A percentile compares a stretch with the other conserved stretches of the same genome.
phyloP scores from a whole-genome alignment of 257 asterid species.

The Galeopsis tetrahit region DNA sequence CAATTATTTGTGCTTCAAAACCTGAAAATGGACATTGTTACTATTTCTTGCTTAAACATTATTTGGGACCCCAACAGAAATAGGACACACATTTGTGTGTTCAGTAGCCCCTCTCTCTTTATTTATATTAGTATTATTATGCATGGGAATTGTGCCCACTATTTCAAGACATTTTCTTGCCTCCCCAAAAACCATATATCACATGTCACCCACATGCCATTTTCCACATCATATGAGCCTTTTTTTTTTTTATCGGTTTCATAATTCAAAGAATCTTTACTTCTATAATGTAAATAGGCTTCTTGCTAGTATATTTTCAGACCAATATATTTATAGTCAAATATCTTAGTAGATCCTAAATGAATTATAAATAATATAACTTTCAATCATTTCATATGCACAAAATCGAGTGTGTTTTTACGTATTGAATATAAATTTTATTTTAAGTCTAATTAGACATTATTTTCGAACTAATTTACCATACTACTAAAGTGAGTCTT shows the following conservation, averaged over 20 bases:
- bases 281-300: not conserved
- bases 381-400: no score
- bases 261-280: not conserved
- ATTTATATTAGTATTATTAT: slow-evolving; percentile 4
- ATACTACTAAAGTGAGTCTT: no score
- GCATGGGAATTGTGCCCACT: slow-evolving; percentile 34
- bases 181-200: slow-evolving; percentile 39
- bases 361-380: no score
- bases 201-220: slow-evolving; percentile 49
- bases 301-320: not conserved
- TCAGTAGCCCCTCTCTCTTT: slow-evolving; percentile 30
- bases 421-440: no score
- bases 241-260: not conserved
- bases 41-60: slow-evolving; percentile 39
- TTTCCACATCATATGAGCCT: slow-evolving; percentile 32
- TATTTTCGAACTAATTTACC: no score
- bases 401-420: no score
- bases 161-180: slow-evolving; percentile 40
- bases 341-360: no score
- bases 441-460: no score
- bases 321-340: no score
- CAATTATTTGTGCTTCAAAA: slow-evolving; percentile 44
- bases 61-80: slow-evolving; percentile 44
- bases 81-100: slow-evolving; percentile 42
- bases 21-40: slow-evolving; percentile 36